Base-by-base conservation (phyloP, 305 asterid genomes). In the Fraxinus latifolia region DNA sequence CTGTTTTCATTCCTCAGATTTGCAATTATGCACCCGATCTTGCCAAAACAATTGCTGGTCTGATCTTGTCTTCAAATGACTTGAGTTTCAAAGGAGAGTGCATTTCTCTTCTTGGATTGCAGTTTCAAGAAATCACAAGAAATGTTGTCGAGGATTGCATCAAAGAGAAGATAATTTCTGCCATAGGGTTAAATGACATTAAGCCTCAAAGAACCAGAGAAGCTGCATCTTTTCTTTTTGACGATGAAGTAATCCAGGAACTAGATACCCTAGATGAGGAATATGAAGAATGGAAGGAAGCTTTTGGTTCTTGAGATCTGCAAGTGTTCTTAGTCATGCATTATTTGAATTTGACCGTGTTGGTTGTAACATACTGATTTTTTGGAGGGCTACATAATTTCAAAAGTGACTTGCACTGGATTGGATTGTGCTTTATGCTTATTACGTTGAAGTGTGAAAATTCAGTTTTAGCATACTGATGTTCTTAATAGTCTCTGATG, bases 1-100 rank as follows among this genome's bases (percentile, higher is more conserved):
- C 23, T 21, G 7, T 47, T 77, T 29, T 31, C 44, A 31, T 34
- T 58, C 81, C 68, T 68, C 93, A 94, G 99, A 89, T 90, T 39
- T 89, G 90, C 83, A 87, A 87, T 75, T 91, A 93, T 77, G 98
- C 95, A 53, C 98, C 98, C 27, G 95, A 94, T 73, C 97, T 95
- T 84, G 97, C 99, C 33, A 91, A 89, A 88, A 83, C 97, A 53
- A 88, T 94, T 72, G 89, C 98, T 19, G 91, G 92, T 27, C 88
- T 95, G 87, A 87, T 95, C 81, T 77, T 84, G 83, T 88, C 98
- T 67, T 95, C 98, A 25, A 83, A 84, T 23, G 97, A 95, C 87
- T 65, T 47, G 80, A 82, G 84, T 80, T 95, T 94, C 89, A 89
- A 90, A 90, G 83, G 78, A 80, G 97, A 95, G 77, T 95, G 99